Percentiles rank a stretch among this genome's conserved stretches.
These are phyloP conservation scores for Forsythia suspensa DNA, from an alignment of 257 asterid genomes.

Conservation along the genomic window DNA sequence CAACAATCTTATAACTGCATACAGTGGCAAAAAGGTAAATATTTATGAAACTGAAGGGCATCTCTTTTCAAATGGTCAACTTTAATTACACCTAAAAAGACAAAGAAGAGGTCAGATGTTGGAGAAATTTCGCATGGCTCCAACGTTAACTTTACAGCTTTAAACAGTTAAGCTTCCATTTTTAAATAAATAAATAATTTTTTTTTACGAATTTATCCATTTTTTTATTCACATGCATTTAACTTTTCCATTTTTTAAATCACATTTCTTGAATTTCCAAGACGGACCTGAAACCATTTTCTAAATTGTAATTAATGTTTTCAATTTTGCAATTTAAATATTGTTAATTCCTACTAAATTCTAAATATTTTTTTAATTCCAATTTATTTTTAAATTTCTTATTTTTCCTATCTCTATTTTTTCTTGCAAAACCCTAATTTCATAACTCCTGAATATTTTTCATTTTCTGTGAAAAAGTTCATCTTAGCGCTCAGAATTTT, in stretches of 20 bases:
- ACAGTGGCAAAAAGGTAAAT: constrained; percentile 50
- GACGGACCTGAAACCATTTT: constrained; percentile 86
- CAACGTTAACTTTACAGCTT: constrained; percentile 80
- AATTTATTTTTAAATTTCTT: constrained; percentile 33
- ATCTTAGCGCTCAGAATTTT: constrained; percentile 4
- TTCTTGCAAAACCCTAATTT: constrained; percentile 64
- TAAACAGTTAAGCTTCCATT: constrained; percentile 43
- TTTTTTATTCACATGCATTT: constrained; percentile 40
- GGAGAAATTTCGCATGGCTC: constrained; percentile 54
- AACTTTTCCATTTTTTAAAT: constrained; percentile 48
- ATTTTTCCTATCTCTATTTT: constrained; percentile 41
- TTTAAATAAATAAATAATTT: constrained; percentile 24
- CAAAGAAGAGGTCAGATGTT: constrained; percentile 71
- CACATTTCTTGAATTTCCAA: constrained; percentile 65
- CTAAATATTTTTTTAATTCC: constrained; percentile 35
- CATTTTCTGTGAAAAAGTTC: neutral
- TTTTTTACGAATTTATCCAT: constrained; percentile 26
- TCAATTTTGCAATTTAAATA: constrained; percentile 67
- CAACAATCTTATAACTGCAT: neutral
- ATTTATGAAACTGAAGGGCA: constrained; percentile 32
- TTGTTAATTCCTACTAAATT: constrained; percentile 43
- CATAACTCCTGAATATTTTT: constrained; percentile 25
- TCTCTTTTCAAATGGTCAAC: constrained; percentile 39
- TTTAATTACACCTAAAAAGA: constrained; percentile 66
- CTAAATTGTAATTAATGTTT: constrained; percentile 81